Conservation (phyloP, 2,329 filamentous ascomycete genomes). For the Aspergillus novoparasiticus region DNA sequence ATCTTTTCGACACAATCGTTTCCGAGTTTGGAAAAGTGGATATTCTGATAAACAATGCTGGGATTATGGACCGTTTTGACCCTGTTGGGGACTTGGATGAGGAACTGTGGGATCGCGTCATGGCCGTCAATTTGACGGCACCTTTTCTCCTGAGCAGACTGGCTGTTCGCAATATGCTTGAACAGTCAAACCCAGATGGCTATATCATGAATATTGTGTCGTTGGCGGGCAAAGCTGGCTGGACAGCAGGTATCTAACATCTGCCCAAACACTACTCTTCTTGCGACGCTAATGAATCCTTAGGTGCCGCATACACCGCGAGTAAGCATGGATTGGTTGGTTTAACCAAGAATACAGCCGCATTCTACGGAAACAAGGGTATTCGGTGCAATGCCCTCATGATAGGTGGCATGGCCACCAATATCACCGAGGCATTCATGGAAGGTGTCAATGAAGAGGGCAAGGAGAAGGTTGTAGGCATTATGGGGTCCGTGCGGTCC, state of each 20-base stretch:
- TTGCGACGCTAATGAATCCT: not conserved
- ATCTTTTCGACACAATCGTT: conserved; percentile 38
- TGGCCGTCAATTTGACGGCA: conserved; percentile 60
- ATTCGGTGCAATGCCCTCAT: conserved; percentile 56
- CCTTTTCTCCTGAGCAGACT: conserved; percentile 56
- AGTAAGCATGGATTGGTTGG: conserved; percentile 59
- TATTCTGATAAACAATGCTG: conserved; percentile 62
- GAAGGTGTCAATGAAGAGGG: conserved; percentile 29
- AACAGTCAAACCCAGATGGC: conserved; percentile 40
- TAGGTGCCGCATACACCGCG: conserved; percentile 55
- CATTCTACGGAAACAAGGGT: conserved; percentile 57
- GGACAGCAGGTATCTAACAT: conserved; percentile 38
- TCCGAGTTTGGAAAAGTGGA: conserved; percentile 52
- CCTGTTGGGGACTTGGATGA: conserved; percentile 52
- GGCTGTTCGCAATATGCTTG: conserved; percentile 53
- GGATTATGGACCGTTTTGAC: conserved; percentile 60
- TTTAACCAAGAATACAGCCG: conserved; percentile 60
- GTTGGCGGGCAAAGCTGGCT: conserved; percentile 49
- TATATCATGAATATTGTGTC: conserved; percentile 58
- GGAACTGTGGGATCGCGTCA: conserved; percentile 55
- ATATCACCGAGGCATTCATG: conserved; percentile 52
- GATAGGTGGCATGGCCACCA: conserved; percentile 59
- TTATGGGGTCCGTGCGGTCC: conserved; percentile 19
- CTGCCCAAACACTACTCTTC: not conserved
- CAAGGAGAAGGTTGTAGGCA: conserved; percentile 17